These are phyloP conservation scores for Xerocomellus intermedius DNA, from an alignment of 768 basidiomycete species.

Conservation along the genomic window DNA sequence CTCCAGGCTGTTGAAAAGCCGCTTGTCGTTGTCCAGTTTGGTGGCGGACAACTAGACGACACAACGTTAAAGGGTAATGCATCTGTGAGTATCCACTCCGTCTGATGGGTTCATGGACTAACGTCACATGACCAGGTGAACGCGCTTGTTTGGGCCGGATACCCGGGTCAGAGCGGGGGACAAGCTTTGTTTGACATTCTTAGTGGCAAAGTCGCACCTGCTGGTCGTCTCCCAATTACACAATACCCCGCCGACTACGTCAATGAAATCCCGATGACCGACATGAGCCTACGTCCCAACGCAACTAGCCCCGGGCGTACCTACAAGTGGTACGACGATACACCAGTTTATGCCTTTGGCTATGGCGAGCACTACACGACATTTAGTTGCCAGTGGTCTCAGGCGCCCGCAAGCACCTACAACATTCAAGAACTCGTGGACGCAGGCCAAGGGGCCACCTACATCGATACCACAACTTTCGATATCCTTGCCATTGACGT, in stretches of 20 bases:
- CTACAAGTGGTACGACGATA: slow-evolving; percentile 56
- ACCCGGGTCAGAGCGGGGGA: slow-evolving; percentile 38
- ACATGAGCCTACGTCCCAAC: slow-evolving; percentile 54
- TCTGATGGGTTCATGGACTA: neutral
- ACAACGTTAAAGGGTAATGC: slow-evolving; percentile 43
- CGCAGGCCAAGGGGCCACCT: slow-evolving; percentile 21
- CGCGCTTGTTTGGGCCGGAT: slow-evolving; percentile 56
- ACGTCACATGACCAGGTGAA: slow-evolving; percentile 36
- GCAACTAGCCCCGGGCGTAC: slow-evolving; percentile 51
- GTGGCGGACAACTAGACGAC: slow-evolving; percentile 56
- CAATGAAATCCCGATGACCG: slow-evolving; percentile 51
- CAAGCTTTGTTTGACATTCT: slow-evolving; percentile 53
- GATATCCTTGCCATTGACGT: slow-evolving; percentile 49
- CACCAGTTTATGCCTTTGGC: slow-evolving; percentile 53
- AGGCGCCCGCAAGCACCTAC: slow-evolving; percentile 36
- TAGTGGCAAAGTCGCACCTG: slow-evolving; percentile 49
- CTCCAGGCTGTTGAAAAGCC: slow-evolving; percentile 50
- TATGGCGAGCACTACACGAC: slow-evolving; percentile 54
- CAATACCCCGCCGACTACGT: slow-evolving; percentile 53
- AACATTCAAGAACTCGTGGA: slow-evolving; percentile 41
- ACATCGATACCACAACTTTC: slow-evolving; percentile 44
- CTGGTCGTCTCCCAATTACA: slow-evolving; percentile 53
- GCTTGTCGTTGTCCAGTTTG: slow-evolving; percentile 52
- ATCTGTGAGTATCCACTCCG: slow-evolving; percentile 30
- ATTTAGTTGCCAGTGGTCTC: slow-evolving; percentile 43